Percentiles rank a stretch among this genome's conserved stretches.
phyloP scores from a whole-genome alignment of 371 early-diverging fungal species.

The Chytridiales sp. region DNA sequence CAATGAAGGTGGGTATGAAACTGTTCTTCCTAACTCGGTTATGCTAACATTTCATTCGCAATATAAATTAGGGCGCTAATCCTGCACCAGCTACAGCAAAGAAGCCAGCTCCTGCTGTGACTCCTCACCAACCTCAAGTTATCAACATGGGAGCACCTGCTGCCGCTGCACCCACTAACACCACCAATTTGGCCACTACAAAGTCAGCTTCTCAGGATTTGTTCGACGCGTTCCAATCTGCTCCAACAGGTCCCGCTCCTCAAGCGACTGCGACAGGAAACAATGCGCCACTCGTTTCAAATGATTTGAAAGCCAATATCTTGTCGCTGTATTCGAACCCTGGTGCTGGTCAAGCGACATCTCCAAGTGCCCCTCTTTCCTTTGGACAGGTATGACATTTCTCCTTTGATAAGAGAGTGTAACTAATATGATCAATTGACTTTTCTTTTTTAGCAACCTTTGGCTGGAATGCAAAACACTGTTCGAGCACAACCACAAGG shows the following conservation, averaged over 20 bases:
- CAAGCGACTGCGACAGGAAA: not conserved
- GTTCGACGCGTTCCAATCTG: slow-evolving; percentile 36
- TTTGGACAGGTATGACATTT: too few species aligned
- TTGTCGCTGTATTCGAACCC: slow-evolving; percentile 29
- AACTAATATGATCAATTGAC: too few species aligned
- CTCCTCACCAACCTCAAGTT: too few species aligned
- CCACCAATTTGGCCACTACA: not conserved
- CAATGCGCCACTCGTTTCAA: not conserved
- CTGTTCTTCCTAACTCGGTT: not conserved
- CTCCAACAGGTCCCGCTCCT: slow-evolving; percentile 9
- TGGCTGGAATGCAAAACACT: too few species aligned
- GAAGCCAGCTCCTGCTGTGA: too few species aligned
- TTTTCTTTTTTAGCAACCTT: too few species aligned
- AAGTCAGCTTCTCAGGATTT: slow-evolving; percentile 29
- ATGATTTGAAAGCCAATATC: slow-evolving; percentile 22
- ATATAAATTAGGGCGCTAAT: not conserved
- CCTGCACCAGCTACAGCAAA: not conserved
- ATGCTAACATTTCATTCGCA: not conserved
- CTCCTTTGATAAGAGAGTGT: too few species aligned
- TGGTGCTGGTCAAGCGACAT: too few species aligned
- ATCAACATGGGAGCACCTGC: not conserved
- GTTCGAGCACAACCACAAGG: too few species aligned
- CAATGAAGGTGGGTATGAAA: not conserved
- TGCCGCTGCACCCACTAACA: slow-evolving; percentile 2
- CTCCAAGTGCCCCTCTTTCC: too few species aligned